These are phyloP conservation scores for Pseudoscleropodium purum DNA, from an alignment of 225 moss, liverwort and hornwort species.

Conservation along the genomic window DNA sequence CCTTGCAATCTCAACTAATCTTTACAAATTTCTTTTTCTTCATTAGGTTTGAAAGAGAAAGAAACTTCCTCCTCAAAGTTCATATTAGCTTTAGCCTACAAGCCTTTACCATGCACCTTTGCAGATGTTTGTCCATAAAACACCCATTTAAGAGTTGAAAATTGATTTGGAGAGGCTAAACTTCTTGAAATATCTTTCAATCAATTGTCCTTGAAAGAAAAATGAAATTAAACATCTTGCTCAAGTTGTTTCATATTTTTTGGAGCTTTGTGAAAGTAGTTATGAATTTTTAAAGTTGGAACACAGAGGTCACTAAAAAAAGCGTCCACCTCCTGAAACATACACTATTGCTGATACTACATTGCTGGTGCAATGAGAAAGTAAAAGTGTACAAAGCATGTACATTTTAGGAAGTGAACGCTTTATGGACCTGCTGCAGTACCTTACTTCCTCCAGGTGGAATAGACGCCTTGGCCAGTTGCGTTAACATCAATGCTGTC, in stretches of 20 bases:
- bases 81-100: not conserved
- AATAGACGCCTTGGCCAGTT: not conserved
- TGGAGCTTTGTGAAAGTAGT: rapidly evolving
- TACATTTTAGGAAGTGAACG: not conserved
- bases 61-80: not conserved
- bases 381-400: rapidly evolving
- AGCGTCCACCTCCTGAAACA: not conserved
- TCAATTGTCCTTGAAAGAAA: not conserved
- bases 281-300: not conserved
- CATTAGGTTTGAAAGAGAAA: not conserved
- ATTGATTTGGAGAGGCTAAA: not conserved
- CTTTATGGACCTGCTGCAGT: not conserved
- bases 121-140: not conserved
- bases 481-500: not conserved
- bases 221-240: not conserved
- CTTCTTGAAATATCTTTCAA: not conserved
- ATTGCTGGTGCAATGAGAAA: not conserved
- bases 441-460: not conserved
- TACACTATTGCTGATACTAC: not conserved
- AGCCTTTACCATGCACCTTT: not conserved
- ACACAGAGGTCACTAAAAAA: not conserved
- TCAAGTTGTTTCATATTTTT: not conserved
- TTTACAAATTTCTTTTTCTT: not conserved
- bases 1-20: not conserved
- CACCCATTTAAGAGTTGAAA: not conserved